Evolutionary conservation across 768 basidiomycete species (phyloP), one percentile per base, ranked within the genome.

Genomic region (Hortiboletus flavorubellus): DNA sequence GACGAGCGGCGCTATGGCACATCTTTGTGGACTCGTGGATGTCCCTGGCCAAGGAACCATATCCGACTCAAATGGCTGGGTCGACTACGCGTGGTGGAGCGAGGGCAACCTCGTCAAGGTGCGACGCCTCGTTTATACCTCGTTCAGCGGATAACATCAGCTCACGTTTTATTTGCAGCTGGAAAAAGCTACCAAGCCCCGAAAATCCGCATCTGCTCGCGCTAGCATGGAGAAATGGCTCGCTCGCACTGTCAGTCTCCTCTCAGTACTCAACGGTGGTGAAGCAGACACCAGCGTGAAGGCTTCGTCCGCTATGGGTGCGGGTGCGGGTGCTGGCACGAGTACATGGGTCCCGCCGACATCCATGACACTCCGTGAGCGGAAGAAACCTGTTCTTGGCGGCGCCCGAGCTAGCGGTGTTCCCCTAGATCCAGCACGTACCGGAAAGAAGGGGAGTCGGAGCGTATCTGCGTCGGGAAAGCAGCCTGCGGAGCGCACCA

Each of bases 1-100:
- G 51, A 84, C 77, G 7, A 93, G 89, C 58, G 96, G 89, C 0
- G 80, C 86, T 0, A 83, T 93, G 81, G 89, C 93, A 0, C 89
- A 93, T 67, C 69, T 96, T 2, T 73, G 75, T 8, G 95, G 94
- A 5, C 72, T 98, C 21, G 76, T 75, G 2, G 67, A 60, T 45
- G 16, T 47, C 26, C 29, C 49, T 16, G 46, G 52, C 23, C 35
- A 49, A 30, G 12, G 21, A 2, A 6, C 8, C 3, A 10, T 7
- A 5, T 33, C 38, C 1, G 21, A 43, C 8, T 8, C 35, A 1
- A 51, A 48, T 21, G 49, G 21, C 9, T 64, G 62, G 55, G 74
- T 79, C n/a, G 73, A 82, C 37, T 61, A 61, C 0, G 61, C 64
- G 8, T 92, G 90, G 89, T 93, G 91, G 90, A 72, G 59, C 47